Evolutionary conservation across 345 rosid genomes (phyloP), one percentile per base, ranked within the genome.

Genomic region (Acer yangbiense): DNA sequence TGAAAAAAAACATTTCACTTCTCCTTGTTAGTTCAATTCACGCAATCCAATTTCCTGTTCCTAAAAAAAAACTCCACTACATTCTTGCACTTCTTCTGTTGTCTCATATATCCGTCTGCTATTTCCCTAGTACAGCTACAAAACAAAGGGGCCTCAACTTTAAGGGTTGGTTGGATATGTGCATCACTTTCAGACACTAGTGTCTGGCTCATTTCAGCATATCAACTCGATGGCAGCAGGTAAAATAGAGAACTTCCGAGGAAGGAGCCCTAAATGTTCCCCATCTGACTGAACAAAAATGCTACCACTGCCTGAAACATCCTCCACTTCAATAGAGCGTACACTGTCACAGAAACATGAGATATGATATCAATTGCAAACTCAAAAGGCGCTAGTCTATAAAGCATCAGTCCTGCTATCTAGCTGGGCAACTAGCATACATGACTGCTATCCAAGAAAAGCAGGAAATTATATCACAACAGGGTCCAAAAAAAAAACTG

Each of bases 281-380:
- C 99, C 99, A 76, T 96, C 99, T 23, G 98, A 96, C 78, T 96
- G 99, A 69, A 96, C 89, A 73, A 78, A 96, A 76, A 94, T 86
- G 79, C 77, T 78, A 65, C 87, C 88, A 58, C 85, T 73, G 27
- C 88, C 88, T 39, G 93, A 83, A 64, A 92, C 79, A 75, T 92
- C 90, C 75, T 91, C 89, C 69, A 96, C 91, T 86, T 94, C 95
- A 29, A 96, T 88, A 7, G 97, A 88, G 68, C 74, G 81, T 58
- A 85, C 94, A 21, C 99, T 96, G 90, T 85, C 81, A 73, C 69
- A 73, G 54, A 39, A 58, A 68, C 21, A 76, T 11, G 55, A 11
- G 72, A 39, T 17, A 57, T 57, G 62, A 57, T 12, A 35, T 39
- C 46, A 65, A 25, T 66, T 39, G 25, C 66, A 46, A 62, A 73